phyloP scores from a whole-genome alignment of 2,329 filamentous ascomycete species.

The Aspergillus ustus region DNA sequence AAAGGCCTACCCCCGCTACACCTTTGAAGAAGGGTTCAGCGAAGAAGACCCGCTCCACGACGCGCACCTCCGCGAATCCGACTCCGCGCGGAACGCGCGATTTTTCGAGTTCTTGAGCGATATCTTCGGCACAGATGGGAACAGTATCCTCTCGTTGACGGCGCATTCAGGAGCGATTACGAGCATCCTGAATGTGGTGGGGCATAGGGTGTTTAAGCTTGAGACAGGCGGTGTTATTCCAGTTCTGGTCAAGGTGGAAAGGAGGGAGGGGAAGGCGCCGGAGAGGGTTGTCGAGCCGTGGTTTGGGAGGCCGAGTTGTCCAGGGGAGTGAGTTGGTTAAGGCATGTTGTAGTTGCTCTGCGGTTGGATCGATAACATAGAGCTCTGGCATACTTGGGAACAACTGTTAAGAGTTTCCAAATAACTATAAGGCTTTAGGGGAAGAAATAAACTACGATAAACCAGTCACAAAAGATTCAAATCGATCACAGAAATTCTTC shows the following conservation, averaged over 20 bases:
- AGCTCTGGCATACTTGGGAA: too few species aligned
- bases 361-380: too few species aligned
- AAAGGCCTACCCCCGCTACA: conserved; percentile 54
- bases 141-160: conserved; percentile 58
- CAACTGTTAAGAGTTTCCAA: too few species aligned
- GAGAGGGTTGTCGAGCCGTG: conserved; percentile 32
- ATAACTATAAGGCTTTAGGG: too few species aligned
- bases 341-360: too few species aligned
- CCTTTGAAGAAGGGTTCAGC: conserved; percentile 58
- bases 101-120: conserved; percentile 55
- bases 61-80: conserved; percentile 53
- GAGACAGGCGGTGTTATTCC: conserved; percentile 58
- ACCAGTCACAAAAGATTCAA: not conserved
- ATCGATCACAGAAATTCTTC: not conserved
- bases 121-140: conserved; percentile 55
- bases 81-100: conserved; percentile 53
- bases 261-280: conserved; percentile 24
- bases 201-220: conserved; percentile 53
- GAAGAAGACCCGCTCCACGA: conserved; percentile 61
- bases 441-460: not conserved
- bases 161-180: conserved; percentile 64
- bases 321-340: conserved; percentile 8
- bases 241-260: conserved; percentile 53
- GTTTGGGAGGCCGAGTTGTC: conserved; percentile 30
- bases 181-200: conserved; percentile 53